phyloP scores from a whole-genome alignment of 2,329 filamentous ascomycete genomes.

The Neofusicoccum cordaticola region DNA sequence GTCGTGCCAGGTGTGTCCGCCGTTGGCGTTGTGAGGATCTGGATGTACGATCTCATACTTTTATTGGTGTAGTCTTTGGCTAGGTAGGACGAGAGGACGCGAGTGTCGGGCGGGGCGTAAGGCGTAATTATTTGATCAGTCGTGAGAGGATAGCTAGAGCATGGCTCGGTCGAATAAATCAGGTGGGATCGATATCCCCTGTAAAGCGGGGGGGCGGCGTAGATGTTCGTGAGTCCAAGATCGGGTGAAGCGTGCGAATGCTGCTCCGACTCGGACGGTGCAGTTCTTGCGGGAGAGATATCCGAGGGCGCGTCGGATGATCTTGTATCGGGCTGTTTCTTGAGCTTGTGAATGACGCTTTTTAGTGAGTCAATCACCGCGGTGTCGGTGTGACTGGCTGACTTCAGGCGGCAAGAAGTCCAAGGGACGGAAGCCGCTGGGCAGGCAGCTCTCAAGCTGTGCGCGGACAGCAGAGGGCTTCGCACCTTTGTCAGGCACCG shows the following conservation, averaged over 20 bases:
- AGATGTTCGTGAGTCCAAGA: neutral
- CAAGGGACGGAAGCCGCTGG: neutral
- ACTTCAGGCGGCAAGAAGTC: neutral
- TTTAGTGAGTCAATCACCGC: neutral
- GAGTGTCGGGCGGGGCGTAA: neutral
- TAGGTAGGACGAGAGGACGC: neutral
- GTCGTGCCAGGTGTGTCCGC: slow-evolving; percentile 81
- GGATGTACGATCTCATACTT: slow-evolving; percentile 48
- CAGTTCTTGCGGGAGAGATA: too few species aligned
- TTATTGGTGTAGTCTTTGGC: neutral
- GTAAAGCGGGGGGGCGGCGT: neutral
- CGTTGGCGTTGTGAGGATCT: slow-evolving; percentile 78
- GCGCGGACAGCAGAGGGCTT: neutral
- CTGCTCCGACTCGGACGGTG: neutral
- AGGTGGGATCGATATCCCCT: neutral
- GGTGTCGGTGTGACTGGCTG: neutral
- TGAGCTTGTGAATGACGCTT: neutral
- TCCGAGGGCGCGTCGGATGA: neutral
- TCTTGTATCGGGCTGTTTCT: neutral
- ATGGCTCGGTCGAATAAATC: slow-evolving; percentile 3
- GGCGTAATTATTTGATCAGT: neutral
- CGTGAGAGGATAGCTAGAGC: neutral
- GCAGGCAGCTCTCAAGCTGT: neutral
- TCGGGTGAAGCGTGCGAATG: neutral
- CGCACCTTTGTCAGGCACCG: neutral